Evolutionary conservation across 225 moss, liverwort and hornwort species (phyloP).

Genomic region (Physcomitrellopsis africana): DNA sequence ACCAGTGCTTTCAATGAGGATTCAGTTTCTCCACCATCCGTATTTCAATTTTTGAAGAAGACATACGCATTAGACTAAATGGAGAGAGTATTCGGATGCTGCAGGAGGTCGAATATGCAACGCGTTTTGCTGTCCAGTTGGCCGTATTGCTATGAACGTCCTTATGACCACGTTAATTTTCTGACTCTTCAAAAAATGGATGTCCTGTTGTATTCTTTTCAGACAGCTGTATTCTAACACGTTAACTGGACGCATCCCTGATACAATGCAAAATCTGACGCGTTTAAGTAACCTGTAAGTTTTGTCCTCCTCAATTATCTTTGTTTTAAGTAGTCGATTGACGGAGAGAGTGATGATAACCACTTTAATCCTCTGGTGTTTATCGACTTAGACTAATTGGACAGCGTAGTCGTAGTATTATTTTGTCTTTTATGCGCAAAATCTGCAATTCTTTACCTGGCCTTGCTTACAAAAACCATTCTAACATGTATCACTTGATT

Average conservation of each 20-base stretch:
- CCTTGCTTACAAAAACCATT: neutral
- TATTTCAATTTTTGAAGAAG: neutral
- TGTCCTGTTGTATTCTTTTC: neutral
- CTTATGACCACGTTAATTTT: neutral
- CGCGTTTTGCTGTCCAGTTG: neutral
- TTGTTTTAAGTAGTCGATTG: neutral
- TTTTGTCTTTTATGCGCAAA: neutral
- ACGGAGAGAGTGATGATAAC: neutral
- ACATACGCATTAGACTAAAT: neutral
- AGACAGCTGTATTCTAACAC: slow-evolving; percentile 37
- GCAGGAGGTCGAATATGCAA: neutral
- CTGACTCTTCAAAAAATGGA: slow-evolving; percentile 12
- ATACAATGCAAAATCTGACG: slow-evolving; percentile 35
- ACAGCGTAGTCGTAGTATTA: no score
- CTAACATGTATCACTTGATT: neutral
- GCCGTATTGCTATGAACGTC: no score
- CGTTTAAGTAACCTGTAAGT: slow-evolving; percentile 37
- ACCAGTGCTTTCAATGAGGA: neutral
- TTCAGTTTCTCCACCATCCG: neutral
- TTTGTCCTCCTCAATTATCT: neutral
- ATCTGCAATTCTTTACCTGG: neutral
- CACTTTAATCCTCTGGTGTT: neutral
- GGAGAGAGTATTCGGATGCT: neutral
- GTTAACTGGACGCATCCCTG: slow-evolving; percentile 51
- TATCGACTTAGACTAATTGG: neutral